These are phyloP conservation scores for Didymella segeticola DNA, from an alignment of 2,329 filamentous ascomycete genomes.

Conservation along the genomic window DNA sequence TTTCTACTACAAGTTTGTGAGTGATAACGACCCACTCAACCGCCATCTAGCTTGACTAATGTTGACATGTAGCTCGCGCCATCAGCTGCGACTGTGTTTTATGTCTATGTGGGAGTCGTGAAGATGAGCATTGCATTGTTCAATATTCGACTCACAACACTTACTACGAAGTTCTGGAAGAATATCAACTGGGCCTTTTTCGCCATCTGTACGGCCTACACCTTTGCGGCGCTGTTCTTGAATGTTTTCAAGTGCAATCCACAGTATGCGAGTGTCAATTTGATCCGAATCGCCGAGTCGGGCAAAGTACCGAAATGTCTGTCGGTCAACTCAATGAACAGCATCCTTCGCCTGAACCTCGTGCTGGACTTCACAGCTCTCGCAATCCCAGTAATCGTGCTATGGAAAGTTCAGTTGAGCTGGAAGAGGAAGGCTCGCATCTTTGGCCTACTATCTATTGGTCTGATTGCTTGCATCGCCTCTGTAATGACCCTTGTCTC, in stretches of 20 bases:
- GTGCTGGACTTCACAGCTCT: conserved; percentile 14
- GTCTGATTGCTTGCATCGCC: conserved; percentile 13
- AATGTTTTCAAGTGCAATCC: conserved; percentile 14
- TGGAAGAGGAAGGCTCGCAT: conserved; percentile 13
- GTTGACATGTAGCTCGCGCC: conserved; percentile 6
- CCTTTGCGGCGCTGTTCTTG: conserved; percentile 2
- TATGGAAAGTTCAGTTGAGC: conserved; percentile 13
- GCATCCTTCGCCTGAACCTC: conserved; percentile 13
- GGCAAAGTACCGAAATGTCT: conserved; percentile 11
- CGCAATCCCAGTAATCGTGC: conserved; percentile 7
- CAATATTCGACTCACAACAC: conserved; percentile 14
- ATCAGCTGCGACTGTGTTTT: conserved; percentile 8
- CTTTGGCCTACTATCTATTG: conserved; percentile 9
- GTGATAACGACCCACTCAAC: not conserved
- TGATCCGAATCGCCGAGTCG: conserved; percentile 10
- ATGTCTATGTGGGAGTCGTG: conserved; percentile 11
- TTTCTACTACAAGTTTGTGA: conserved; percentile 7
- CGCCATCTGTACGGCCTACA: conserved; percentile 9
- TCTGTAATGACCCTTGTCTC: conserved; percentile 13
- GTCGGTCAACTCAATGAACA: conserved; percentile 9
- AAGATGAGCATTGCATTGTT: conserved; percentile 15
- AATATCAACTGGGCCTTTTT: conserved; percentile 10
- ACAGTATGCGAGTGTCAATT: conserved; percentile 9
- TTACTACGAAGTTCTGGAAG: conserved; percentile 9
- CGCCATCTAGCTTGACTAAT: not conserved